Conservation (phyloP, 2,329 filamentous ascomycete species). For the Neonectria sp. region DNA sequence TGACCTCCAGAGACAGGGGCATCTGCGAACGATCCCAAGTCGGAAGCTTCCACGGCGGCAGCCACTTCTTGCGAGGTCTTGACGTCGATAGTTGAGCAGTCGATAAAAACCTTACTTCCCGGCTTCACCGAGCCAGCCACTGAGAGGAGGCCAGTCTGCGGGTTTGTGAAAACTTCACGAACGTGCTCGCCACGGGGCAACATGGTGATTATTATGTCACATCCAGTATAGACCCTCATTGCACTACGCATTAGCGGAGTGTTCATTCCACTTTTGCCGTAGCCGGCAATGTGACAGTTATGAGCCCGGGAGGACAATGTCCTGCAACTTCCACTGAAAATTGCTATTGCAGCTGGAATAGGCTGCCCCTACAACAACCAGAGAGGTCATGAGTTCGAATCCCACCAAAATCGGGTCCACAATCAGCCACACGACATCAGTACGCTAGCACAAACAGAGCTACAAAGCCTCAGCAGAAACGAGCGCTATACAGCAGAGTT, state of each 20-base stretch:
- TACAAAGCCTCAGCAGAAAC: background rate
- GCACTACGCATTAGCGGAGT: too few relatives aligned
- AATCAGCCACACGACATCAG: background rate
- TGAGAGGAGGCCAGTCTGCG: slow-evolving; percentile 14
- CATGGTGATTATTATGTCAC: slow-evolving; percentile 31
- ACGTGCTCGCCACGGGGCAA: slow-evolving; percentile 21
- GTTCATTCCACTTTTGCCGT: too few relatives aligned
- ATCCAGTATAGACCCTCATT: too few relatives aligned
- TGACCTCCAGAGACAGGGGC: slow-evolving; percentile 35
- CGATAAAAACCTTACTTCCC: slow-evolving; percentile 14
- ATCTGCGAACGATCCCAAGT: slow-evolving; percentile 26
- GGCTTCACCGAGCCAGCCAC: background rate
- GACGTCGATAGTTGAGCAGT: slow-evolving; percentile 27
- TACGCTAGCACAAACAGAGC: background rate
- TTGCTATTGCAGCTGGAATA: background rate
- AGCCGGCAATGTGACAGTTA: too few relatives aligned
- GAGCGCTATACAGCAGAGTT: background rate
- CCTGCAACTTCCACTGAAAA: background rate
- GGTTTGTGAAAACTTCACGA: slow-evolving; percentile 16
- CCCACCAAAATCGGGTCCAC: background rate
- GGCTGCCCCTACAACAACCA: background rate
- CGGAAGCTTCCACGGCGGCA: slow-evolving; percentile 13
- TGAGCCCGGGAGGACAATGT: background rate
- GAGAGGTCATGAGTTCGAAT: background rate
- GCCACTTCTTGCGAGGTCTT: slow-evolving; percentile 14